These are phyloP conservation scores for Aspergillus fijiensis DNA, from an alignment of 2,329 filamentous ascomycete species.

Conservation along the genomic window DNA sequence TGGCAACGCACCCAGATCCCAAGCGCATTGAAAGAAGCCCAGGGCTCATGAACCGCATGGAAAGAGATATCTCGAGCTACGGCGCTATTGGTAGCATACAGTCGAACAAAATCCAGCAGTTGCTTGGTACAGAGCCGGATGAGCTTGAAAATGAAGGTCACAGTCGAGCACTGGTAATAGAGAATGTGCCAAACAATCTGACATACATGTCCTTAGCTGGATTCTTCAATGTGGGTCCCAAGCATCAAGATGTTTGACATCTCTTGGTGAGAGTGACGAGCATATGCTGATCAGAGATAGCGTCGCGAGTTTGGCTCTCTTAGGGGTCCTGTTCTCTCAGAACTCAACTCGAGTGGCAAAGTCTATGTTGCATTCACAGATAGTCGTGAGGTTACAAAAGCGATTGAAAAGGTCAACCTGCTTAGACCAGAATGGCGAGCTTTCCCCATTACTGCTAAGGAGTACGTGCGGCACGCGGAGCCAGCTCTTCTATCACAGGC, in stretches of 20 bases:
- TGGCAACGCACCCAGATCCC: constrained; percentile 22
- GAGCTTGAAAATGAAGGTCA: constrained; percentile 29
- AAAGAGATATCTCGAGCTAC: constrained; percentile 19
- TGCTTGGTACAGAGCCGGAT: constrained; percentile 16
- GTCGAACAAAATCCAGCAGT: constrained; percentile 9
- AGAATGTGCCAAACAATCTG: constrained; percentile 32
- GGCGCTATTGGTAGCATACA: constrained; percentile 26
- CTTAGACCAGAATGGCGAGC: constrained; percentile 50
- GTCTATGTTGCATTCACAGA: constrained; percentile 60
- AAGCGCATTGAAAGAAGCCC: constrained; percentile 16
- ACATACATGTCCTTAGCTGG: constrained; percentile 37
- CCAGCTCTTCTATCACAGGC: constrained; percentile 24
- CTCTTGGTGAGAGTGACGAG: neutral
- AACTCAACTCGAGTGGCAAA: constrained; percentile 39
- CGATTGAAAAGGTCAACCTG: constrained; percentile 49
- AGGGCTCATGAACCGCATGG: constrained; percentile 11
- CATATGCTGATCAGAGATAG: constrained; percentile 17
- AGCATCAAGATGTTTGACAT: neutral
- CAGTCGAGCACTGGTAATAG: constrained; percentile 33
- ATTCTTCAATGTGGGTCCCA: constrained; percentile 41
- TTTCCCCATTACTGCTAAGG: constrained; percentile 46
- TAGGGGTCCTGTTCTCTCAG: constrained; percentile 38
- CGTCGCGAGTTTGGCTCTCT: constrained; percentile 39
- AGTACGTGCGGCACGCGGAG: constrained; percentile 45
- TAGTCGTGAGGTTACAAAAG: constrained; percentile 58